Evolutionary conservation across 352 stramenopile genomes (phyloP), one percentile per base, ranked within the genome.

Genomic region (Chloridella minuta): DNA sequence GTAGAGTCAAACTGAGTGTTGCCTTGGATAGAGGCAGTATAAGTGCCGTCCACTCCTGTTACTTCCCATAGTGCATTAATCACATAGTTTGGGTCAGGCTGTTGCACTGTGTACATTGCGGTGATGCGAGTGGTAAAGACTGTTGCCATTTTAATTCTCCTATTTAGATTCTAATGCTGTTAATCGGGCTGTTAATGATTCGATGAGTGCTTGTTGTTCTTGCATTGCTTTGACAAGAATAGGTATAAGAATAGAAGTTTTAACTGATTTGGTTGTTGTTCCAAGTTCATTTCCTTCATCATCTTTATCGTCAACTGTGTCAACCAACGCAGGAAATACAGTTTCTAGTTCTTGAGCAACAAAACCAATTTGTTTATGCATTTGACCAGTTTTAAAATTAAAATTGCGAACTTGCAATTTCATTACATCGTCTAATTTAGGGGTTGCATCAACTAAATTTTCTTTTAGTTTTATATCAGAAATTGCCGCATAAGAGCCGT

Each of bases 161-260:
- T 30, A 30, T 30, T 30, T 30, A 30, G 27, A 30, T 30, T 30
- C 27, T 30, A 30, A 30, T 30, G 27, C 27, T 30, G 27, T 30
- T 30, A 30, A 30, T 30, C 27, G 27, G 27, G 27, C 27, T 30
- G 27, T 30, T 30, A 30, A 30, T 30, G 27, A 30, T 30, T 83
- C 51, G 23, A 83, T 83, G n/a, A 83, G n/a, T 83, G n/a, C 23
- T 83, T 83, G 51, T 83, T 83, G 51, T 83, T 83, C 51, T 83
- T 83, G 51, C 51, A 83, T 24, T 24, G 51, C 51, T 83, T 83
- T 83, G n/a, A 83, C 51, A 22, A 83, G 51, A 83, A 24, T 22
- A 83, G 23, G n/a, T 25, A 83, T 24, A 83, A 83, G 23, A 25
- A 25, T 83, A 24, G n/a, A 22, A 83, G n/a, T 25, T 25, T 24